phyloP scores from a whole-genome alignment of 1,139 yeast species.

The Debaryomyces psychrophilus region DNA sequence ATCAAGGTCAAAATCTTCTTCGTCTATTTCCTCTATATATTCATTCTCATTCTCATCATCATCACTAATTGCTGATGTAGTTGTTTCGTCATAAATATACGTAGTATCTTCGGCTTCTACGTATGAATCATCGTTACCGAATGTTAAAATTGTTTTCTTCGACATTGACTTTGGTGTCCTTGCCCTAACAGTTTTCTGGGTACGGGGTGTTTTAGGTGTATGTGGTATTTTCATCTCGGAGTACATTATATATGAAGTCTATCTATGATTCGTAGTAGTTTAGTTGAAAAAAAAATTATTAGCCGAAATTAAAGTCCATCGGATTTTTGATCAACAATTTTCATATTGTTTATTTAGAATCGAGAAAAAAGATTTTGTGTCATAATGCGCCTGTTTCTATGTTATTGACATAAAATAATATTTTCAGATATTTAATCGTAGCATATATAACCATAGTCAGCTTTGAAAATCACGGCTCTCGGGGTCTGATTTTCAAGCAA shows the following conservation, averaged over 20 bases:
- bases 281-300: background rate
- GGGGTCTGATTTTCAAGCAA: background rate
- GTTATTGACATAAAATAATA: background rate
- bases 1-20: slow-evolving; percentile 19
- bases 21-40: slow-evolving; percentile 14
- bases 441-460: background rate
- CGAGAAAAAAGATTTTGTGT: background rate
- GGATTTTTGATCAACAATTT: background rate
- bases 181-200: slow-evolving; percentile 4
- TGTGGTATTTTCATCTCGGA: slow-evolving; percentile 6
- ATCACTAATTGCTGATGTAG: slow-evolving; percentile 18
- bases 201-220: slow-evolving; percentile 17
- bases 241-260: background rate
- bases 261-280: background rate
- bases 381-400: background rate
- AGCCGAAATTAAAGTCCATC: background rate
- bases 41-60: slow-evolving; percentile 22
- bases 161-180: slow-evolving; percentile 17
- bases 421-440: background rate
- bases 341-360: background rate
- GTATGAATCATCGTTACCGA: slow-evolving; percentile 35
- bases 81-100: slow-evolving; percentile 32
- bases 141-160: slow-evolving; percentile 28
- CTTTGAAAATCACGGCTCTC: background rate
- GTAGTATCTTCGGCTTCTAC: slow-evolving; percentile 45